A percentile compares a stretch with the other conserved stretches of the same genome.
Conservation (phyloP, 495 filamentous ascomycete species). For the Immersiella caudata region DNA sequence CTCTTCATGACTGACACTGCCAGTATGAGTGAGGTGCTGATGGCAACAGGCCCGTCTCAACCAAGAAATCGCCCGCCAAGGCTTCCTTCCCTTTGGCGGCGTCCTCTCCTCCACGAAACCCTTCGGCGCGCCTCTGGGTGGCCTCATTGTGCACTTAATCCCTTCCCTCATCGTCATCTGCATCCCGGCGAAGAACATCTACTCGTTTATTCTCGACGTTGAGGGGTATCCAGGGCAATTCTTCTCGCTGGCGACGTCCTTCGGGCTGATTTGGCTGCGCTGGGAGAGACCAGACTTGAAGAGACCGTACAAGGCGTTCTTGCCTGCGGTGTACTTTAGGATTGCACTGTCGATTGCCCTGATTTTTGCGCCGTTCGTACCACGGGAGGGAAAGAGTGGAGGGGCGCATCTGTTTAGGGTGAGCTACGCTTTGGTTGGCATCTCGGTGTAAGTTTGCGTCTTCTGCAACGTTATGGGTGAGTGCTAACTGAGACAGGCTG, state of each 20-base stretch:
- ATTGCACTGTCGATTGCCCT: slow-evolving; percentile 51
- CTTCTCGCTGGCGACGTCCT: slow-evolving; percentile 58
- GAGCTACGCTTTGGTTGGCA: slow-evolving; percentile 73
- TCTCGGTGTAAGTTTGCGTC: slow-evolving; percentile 61
- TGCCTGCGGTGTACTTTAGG: slow-evolving; percentile 53
- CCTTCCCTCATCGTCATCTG: slow-evolving; percentile 67
- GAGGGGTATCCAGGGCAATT: slow-evolving; percentile 70
- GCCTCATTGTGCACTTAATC: slow-evolving; percentile 67
- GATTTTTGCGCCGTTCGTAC: slow-evolving; percentile 59
- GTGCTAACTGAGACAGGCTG: slow-evolving; percentile 45
- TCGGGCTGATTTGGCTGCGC: slow-evolving; percentile 66
- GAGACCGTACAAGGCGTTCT: slow-evolving; percentile 72
- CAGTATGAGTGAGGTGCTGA: neutral
- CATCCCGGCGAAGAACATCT: slow-evolving; percentile 67
- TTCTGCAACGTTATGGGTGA: neutral
- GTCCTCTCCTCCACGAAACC: slow-evolving; percentile 66
- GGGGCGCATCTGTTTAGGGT: slow-evolving; percentile 67
- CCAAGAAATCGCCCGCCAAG: slow-evolving; percentile 54
- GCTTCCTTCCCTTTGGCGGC: slow-evolving; percentile 67
- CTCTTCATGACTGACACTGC: slow-evolving; percentile 8
- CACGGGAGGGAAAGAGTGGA: slow-evolving; percentile 49
- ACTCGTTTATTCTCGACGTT: slow-evolving; percentile 74
- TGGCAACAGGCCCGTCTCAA: slow-evolving; percentile 58
- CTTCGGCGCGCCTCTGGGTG: slow-evolving; percentile 68
- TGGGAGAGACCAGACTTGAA: slow-evolving; percentile 61